Conservation (phyloP, 306 rosid species). For the Erythrophleum fordii region DNA sequence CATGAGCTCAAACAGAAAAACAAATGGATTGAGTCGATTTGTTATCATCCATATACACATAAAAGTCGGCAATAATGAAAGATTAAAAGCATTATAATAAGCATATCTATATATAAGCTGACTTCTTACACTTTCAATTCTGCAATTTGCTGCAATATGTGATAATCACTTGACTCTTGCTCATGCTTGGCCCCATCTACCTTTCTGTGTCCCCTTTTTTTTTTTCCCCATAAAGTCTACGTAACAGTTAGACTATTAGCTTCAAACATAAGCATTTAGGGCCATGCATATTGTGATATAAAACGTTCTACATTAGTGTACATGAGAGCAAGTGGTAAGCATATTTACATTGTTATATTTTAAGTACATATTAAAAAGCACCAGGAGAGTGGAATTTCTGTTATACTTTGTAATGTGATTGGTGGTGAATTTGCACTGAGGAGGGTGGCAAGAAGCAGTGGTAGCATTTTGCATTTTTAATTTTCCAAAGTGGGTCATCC, state of each 20-base stretch:
- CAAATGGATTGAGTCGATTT: conserved; percentile 7
- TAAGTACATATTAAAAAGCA: conserved; percentile 36
- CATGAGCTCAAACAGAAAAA: conserved; percentile 2
- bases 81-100: conserved; percentile 19
- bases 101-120: conserved; percentile 6
- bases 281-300: conserved; percentile 11
- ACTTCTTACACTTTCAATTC: conserved; percentile 32
- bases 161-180: conserved; percentile 34
- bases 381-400: conserved; percentile 45
- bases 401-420: conserved; percentile 44
- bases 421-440: conserved; percentile 45
- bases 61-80: conserved; percentile 7
- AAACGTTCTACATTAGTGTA: not conserved
- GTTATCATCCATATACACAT: conserved; percentile 6
- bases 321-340: conserved; percentile 35
- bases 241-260: conserved; percentile 23
- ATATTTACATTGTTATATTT: conserved; percentile 39
- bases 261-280: conserved; percentile 33
- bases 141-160: conserved; percentile 42
- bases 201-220: not conserved
- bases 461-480: conserved; percentile 39
- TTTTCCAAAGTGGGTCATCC: conserved; percentile 46
- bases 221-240: not conserved
- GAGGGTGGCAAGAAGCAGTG: conserved; percentile 40
- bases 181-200: conserved; percentile 35